These are phyloP conservation scores for Salvia sclarea DNA, from an alignment of 305 asterid genomes.

Conservation along the genomic window DNA sequence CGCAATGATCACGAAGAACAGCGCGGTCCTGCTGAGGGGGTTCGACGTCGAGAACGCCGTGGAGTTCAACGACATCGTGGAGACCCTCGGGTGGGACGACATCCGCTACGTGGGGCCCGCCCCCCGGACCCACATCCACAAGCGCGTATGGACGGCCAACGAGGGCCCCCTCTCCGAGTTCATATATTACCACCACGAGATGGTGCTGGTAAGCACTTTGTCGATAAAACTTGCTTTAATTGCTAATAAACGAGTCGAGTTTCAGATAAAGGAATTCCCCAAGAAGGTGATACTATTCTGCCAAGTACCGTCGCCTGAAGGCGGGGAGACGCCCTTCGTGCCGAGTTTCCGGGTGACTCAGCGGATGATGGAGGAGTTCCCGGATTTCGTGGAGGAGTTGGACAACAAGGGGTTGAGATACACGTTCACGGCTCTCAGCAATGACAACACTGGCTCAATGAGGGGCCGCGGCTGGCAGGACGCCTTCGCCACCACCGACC, in stretches of 20 bases:
- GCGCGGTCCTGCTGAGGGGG: conserved; percentile 70
- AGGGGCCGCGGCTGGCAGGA: conserved; percentile 91
- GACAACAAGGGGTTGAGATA: conserved; percentile 69
- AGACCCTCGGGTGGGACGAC: conserved; percentile 69
- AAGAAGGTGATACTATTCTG: conserved; percentile 71
- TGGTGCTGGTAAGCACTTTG: conserved; percentile 56
- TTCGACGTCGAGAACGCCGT: conserved; percentile 59
- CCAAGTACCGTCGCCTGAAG: conserved; percentile 78
- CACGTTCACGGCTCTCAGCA: conserved; percentile 67
- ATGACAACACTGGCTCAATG: conserved; percentile 59
- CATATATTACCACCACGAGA: conserved; percentile 82
- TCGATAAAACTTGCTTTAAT: too few species aligned
- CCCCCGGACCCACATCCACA: conserved; percentile 70
- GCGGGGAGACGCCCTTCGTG: conserved; percentile 81
- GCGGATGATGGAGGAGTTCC: conserved; percentile 69
- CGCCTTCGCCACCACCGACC: conserved; percentile 71
- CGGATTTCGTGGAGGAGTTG: conserved; percentile 64
- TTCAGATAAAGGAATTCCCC: conserved; percentile 66
- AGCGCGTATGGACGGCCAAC: conserved; percentile 81
- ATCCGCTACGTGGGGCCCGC: conserved; percentile 91
- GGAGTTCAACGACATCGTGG: conserved; percentile 71
- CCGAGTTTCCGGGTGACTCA: conserved; percentile 76
- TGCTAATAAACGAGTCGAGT: too few species aligned
- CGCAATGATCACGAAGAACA: conserved; percentile 65
- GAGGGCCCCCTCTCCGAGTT: conserved; percentile 84